Percentiles rank a stretch among this genome's conserved stretches.
phyloP scores from a whole-genome alignment of 2,329 filamentous ascomycete species.

The Xylariomycetidae sp. region DNA sequence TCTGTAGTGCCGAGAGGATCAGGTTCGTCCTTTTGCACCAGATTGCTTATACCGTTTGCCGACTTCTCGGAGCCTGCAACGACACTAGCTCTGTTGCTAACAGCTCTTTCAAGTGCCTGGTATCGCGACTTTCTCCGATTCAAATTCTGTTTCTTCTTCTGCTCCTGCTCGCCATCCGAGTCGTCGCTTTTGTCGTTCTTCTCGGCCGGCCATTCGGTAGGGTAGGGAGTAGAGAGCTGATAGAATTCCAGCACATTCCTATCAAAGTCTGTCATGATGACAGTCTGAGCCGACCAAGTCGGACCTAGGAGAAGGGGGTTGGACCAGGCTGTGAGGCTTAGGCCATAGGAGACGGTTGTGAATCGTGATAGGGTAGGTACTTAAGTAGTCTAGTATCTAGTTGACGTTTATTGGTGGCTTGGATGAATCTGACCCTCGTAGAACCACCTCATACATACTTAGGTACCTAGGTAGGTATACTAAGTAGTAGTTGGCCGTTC shows the following conservation, averaged over 20 bases:
- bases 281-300: slow-evolving; percentile 2
- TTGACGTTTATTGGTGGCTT: too few relatives aligned
- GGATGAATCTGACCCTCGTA: too few relatives aligned
- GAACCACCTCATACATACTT: too few relatives aligned
- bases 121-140: slow-evolving; percentile 71
- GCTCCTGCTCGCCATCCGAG: slow-evolving; percentile 56
- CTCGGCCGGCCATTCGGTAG: slow-evolving; percentile 80
- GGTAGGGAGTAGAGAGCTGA: slow-evolving; percentile 73
- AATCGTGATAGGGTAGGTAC: too few relatives aligned
- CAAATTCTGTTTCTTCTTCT: slow-evolving; percentile 41
- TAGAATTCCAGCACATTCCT: slow-evolving; percentile 83
- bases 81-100: slow-evolving; percentile 63
- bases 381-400: too few relatives aligned
- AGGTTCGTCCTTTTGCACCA: slow-evolving; percentile 86
- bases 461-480: too few relatives aligned
- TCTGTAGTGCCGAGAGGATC: slow-evolving; percentile 86
- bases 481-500: too few relatives aligned
- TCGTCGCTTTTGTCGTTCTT: slow-evolving; percentile 59
- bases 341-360: too few relatives aligned
- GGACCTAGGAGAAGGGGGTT: too few relatives aligned
- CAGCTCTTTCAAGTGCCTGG: slow-evolving; percentile 74
- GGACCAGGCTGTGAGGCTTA: too few relatives aligned
- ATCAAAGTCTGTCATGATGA: slow-evolving; percentile 64
- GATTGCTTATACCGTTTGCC: slow-evolving; percentile 62
- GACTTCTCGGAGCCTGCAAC: slow-evolving; percentile 65